phyloP scores from a whole-genome alignment of 441 rosid species.

The Adansonia madagascariensis region DNA sequence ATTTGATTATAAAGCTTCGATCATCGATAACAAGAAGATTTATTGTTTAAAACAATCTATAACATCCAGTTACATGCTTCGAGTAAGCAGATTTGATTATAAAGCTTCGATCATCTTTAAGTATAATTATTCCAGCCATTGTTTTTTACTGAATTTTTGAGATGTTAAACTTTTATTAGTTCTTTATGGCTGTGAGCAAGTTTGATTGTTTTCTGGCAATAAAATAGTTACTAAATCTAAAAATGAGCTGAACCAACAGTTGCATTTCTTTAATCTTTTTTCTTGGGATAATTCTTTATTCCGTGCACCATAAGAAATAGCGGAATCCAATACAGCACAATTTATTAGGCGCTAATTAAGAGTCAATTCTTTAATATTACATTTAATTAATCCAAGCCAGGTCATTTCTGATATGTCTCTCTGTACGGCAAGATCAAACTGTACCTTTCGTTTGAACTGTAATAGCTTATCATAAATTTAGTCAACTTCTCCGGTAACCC shows the following conservation, averaged over 20 bases:
- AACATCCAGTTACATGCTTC: not conserved
- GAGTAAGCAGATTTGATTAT: no score
- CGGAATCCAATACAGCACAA: not conserved
- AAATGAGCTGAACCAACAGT: not conserved
- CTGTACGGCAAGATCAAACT: constrained; percentile 19
- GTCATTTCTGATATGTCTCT: not conserved
- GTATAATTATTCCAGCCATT: no score
- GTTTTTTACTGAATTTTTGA: no score
- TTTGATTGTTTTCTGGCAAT: no score
- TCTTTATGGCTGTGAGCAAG: no score
- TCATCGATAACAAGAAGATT: not conserved
- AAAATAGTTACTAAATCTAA: not conserved
- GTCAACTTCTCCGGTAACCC: not conserved
- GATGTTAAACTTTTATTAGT: no score
- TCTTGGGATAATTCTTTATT: not conserved
- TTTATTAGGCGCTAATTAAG: not conserved
- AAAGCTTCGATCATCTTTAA: no score
- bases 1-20: not conserved
- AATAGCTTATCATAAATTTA: constrained; percentile 20
- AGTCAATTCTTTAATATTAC: not conserved
- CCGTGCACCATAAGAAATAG: not conserved
- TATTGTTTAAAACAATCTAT: not conserved
- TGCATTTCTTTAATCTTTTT: not conserved
- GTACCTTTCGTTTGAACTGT: constrained; percentile 5
- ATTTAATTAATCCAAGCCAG: not conserved